Percentiles rank a stretch among this genome's conserved stretches.
Evolutionary conservation across 805 yeast genomes (phyloP).

Genomic region (Lipomyces anomalus): DNA sequence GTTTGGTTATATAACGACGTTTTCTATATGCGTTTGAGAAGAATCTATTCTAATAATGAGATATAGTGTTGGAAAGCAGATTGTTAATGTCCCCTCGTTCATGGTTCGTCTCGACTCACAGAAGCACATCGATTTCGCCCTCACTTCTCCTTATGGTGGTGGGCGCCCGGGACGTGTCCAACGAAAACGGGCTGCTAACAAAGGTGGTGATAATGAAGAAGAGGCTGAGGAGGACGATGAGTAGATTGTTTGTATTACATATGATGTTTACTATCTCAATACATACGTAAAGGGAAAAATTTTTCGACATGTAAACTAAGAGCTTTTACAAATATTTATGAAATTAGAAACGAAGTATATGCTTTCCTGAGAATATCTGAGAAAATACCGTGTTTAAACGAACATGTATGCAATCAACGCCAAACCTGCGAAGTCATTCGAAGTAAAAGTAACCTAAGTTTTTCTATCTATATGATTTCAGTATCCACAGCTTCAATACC

Average conservation of each 20-base stretch:
- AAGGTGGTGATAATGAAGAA: conserved; percentile 64
- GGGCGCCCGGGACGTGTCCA: conserved; percentile 99
- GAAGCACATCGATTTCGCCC: conserved; percentile 99
- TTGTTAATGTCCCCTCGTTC: conserved; percentile 98
- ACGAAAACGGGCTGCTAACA: conserved; percentile 66
- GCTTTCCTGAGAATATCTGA: too few relatives aligned
- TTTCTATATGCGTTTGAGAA: too few relatives aligned
- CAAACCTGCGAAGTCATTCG: conserved; percentile 10
- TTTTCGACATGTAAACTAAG: background rate
- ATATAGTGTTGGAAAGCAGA: conserved; percentile 95
- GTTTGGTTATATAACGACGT: background rate
- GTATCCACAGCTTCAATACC: conserved; percentile 21
- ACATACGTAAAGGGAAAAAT: background rate
- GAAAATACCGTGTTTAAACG: too few relatives aligned
- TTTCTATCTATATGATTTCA: conserved; percentile 2
- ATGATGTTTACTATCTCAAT: background rate
- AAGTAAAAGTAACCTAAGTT: background rate
- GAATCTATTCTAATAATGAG: too few relatives aligned
- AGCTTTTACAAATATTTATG: conserved; percentile 9
- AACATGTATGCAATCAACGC: background rate
- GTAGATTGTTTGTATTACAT: conserved; percentile 13
- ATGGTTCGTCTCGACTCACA: conserved; percentile 99
- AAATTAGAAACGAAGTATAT: too few relatives aligned
- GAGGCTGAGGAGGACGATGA: conserved; percentile 62
- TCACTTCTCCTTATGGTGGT: conserved; percentile 99